Conservation (phyloP, 345 rosid genomes). For the Gossypium rotundifolium region DNA sequence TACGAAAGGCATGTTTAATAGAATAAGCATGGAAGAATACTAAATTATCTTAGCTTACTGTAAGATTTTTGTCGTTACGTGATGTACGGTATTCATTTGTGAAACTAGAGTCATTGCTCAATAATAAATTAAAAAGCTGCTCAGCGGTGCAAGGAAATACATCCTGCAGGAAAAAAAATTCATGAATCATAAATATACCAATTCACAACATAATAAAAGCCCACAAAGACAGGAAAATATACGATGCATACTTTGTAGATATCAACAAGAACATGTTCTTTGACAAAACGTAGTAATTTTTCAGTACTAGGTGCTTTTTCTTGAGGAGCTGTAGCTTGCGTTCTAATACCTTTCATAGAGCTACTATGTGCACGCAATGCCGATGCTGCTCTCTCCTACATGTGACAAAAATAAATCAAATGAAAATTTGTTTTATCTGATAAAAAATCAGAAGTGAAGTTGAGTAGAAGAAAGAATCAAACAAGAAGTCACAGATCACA, state of each 20-base stretch:
- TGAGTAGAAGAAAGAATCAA: not conserved
- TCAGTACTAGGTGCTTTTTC: conserved; percentile 43
- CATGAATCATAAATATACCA: conserved; percentile 11
- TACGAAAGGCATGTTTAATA: not conserved
- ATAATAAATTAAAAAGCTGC: conserved; percentile 50
- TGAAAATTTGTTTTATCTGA: not conserved
- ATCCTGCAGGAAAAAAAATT: conserved; percentile 45
- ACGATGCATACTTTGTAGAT: conserved; percentile 51
- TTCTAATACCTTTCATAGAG: conserved; percentile 57
- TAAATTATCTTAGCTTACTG: conserved; percentile 39
- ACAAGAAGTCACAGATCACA: not conserved
- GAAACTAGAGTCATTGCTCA: conserved; percentile 64
- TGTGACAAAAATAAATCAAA: conserved; percentile 17
- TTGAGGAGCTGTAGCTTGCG: conserved; percentile 37
- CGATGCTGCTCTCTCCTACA: conserved; percentile 81
- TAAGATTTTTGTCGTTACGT: conserved; percentile 75
- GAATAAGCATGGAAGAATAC: not conserved
- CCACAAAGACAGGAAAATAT: conserved; percentile 10
- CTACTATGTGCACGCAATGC: conserved; percentile 92
- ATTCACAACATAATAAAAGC: conserved; percentile 4
- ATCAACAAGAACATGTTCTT: conserved; percentile 78
- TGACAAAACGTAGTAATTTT: conserved; percentile 51
- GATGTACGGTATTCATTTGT: conserved; percentile 56
- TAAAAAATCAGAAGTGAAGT: not conserved
- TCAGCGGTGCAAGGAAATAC: conserved; percentile 71